These are phyloP conservation scores for Fusarium decemcellulare DNA, from an alignment of 2,329 filamentous ascomycete genomes.

Conservation along the genomic window DNA sequence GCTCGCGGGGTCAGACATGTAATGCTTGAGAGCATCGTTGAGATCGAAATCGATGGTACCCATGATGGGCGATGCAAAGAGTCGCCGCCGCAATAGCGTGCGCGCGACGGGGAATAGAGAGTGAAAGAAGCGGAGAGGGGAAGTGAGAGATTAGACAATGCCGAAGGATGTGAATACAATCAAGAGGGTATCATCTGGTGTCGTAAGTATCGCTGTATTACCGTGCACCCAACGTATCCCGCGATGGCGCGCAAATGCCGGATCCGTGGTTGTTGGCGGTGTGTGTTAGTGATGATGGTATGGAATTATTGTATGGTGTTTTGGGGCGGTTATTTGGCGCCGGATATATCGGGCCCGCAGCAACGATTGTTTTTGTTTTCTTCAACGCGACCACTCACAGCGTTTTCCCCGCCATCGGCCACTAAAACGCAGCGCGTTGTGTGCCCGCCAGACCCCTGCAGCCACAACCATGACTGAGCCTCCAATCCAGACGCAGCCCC, in stretches of 20 bases:
- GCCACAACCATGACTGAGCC: conserved; percentile 17
- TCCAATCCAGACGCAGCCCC: conserved; percentile 36
- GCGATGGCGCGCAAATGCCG: conserved; percentile 29
- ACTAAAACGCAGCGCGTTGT: conserved; percentile 42
- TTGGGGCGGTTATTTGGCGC: conserved; percentile 34
- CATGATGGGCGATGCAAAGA: conserved; percentile 61
- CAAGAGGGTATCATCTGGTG: conserved; percentile 30
- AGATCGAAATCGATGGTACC: conserved; percentile 92
- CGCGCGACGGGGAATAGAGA: conserved; percentile 24
- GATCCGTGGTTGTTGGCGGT: conserved; percentile 34
- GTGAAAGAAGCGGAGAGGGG: conserved; percentile 24
- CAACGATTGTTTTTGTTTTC: conserved; percentile 55
- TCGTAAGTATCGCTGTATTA: conserved; percentile 10
- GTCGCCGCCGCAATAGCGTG: conserved; percentile 37
- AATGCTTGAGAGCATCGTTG: conserved; percentile 95
- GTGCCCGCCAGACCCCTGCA: conserved; percentile 43
- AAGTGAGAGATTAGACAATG: not conserved
- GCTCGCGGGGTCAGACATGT: conserved; percentile 90
- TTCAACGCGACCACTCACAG: conserved; percentile 45
- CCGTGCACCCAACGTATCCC: conserved; percentile 15
- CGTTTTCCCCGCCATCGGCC: conserved; percentile 42
- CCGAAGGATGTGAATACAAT: conserved; percentile 18
- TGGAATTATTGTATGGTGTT: conserved; percentile 14
- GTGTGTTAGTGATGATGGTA: conserved; percentile 29
- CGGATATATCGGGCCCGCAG: conserved; percentile 35